A percentile compares a stretch with the other conserved stretches of the same genome.
Conservation (phyloP, 2,329 filamentous ascomycete genomes). For the Fusarium goolgardi region DNA sequence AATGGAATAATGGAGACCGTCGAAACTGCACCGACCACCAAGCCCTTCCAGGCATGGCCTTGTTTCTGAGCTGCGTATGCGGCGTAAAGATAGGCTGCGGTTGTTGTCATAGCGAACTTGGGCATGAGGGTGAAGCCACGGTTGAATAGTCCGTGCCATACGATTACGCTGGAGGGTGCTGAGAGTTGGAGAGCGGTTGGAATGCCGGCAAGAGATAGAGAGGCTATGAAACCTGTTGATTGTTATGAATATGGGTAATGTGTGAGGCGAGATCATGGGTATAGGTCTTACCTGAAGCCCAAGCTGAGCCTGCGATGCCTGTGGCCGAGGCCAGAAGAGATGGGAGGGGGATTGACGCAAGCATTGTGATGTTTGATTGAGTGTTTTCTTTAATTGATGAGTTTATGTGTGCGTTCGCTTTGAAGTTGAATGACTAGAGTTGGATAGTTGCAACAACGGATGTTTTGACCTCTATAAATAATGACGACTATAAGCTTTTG, state of each 20-base stretch:
- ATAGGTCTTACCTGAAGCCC: conserved; percentile 50
- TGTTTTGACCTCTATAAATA: conserved; percentile 1
- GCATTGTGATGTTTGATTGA: neutral
- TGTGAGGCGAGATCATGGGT: too few relatives aligned
- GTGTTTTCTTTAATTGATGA: neutral
- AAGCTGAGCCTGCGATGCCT: conserved; percentile 55
- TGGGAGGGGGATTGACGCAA: conserved; percentile 45
- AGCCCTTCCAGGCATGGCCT: conserved; percentile 51
- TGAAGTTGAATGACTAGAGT: too few relatives aligned
- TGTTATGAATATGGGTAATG: neutral
- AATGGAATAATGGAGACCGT: conserved; percentile 56
- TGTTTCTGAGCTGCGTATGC: conserved; percentile 50
- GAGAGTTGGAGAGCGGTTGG: conserved; percentile 46
- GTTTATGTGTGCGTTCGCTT: neutral
- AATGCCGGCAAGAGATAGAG: conserved; percentile 52
- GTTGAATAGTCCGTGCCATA: conserved; percentile 55
- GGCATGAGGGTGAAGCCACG: conserved; percentile 55
- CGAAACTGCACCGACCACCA: conserved; percentile 49
- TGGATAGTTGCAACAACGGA: neutral
- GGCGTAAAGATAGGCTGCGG: conserved; percentile 52
- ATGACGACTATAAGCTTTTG: neutral
- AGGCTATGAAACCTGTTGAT: conserved; percentile 51
- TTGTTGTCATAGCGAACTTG: conserved; percentile 49
- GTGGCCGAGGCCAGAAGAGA: conserved; percentile 52
- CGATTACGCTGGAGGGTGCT: conserved; percentile 47